A percentile compares a stretch with the other conserved stretches of the same genome.
Conservation (phyloP, 345 rosid genomes). For the Eucalyptus rudis region DNA sequence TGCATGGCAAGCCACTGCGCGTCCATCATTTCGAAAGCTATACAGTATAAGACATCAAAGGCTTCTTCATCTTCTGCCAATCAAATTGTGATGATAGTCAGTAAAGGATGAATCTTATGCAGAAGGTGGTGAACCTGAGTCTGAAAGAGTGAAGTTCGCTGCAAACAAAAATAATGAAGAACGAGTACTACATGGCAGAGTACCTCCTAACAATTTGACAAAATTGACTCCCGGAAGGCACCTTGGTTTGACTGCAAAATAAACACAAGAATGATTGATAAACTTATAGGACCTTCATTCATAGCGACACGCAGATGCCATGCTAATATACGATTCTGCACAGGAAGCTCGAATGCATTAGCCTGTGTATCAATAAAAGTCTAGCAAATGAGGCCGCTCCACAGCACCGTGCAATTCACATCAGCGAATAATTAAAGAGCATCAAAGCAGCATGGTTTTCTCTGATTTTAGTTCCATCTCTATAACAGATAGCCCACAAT, state of each 20-base stretch:
- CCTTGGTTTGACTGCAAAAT: conserved; percentile 66
- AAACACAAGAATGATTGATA: neutral
- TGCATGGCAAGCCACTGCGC: conserved; percentile 99
- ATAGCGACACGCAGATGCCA: neutral
- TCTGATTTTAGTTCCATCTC: neutral
- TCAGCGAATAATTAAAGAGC: neutral
- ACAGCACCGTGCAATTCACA: neutral
- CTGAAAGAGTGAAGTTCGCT: neutral
- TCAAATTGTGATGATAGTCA: neutral
- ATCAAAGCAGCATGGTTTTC: neutral
- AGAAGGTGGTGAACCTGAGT: neutral
- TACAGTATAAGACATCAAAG: conserved; percentile 85
- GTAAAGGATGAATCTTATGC: neutral
- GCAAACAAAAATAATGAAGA: neutral
- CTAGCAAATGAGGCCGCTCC: neutral
- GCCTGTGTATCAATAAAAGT: neutral
- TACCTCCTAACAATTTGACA: conserved; percentile 84
- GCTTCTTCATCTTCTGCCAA: conserved; percentile 83
- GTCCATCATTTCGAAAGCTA: conserved; percentile 96
- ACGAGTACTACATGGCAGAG: neutral
- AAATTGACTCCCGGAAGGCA: conserved; percentile 66
- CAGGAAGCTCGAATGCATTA: neutral
- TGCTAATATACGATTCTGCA: neutral
- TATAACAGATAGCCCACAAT: neutral
- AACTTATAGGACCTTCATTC: neutral